phyloP scores from a whole-genome alignment of 306 rosid species.

The Fragaria iinumae region DNA sequence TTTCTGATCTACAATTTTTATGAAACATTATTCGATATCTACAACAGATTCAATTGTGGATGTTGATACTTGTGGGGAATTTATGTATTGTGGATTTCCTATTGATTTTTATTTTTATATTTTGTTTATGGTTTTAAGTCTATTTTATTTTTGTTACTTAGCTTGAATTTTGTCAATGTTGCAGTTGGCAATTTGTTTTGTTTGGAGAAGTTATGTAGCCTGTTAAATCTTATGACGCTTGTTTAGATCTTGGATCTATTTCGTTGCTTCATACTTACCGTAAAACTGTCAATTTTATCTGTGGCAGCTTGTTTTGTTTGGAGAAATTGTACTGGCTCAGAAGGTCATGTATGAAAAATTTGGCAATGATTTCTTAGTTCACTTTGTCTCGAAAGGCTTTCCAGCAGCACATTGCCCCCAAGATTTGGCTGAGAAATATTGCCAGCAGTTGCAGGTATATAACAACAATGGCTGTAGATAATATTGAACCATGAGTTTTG shows the following conservation, averaged over 20 bases:
- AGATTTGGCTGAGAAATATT: slow-evolving; percentile 78
- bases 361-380: slow-evolving; percentile 71
- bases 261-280: background rate
- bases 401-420: slow-evolving; percentile 76
- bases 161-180: background rate
- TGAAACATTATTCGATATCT: background rate
- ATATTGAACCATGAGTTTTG: slow-evolving; percentile 6
- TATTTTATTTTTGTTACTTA: background rate
- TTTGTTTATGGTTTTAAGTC: background rate
- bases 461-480: slow-evolving; percentile 11
- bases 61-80: background rate
- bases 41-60: background rate
- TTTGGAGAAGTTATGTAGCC: background rate
- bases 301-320: slow-evolving; percentile 79
- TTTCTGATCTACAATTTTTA: background rate
- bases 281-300: slow-evolving; percentile 6
- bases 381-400: slow-evolving; percentile 53
- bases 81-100: background rate
- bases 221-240: background rate
- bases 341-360: slow-evolving; percentile 94
- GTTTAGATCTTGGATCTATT: slow-evolving; percentile 14
- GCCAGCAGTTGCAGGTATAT: slow-evolving; percentile 88
- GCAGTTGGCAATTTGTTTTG: background rate
- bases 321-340: slow-evolving; percentile 95
- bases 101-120: background rate